Percentiles rank a stretch among this genome's conserved stretches.
Evolutionary conservation across 352 stramenopile genomes (phyloP).

Genomic region (Nothophytophthora sp.): DNA sequence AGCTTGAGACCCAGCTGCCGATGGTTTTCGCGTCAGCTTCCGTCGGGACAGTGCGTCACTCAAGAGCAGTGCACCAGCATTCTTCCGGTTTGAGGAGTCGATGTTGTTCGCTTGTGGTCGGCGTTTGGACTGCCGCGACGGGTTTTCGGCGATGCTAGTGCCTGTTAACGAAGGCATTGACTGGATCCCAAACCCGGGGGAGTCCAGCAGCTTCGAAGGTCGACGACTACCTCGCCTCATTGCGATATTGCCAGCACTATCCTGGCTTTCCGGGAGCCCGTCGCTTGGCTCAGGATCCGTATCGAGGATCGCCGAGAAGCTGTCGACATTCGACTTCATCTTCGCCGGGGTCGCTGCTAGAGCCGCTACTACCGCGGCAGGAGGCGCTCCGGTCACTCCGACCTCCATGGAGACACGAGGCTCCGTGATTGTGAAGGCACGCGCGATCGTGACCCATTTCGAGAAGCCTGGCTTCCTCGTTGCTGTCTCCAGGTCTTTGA

Average conservation of each 20-base stretch:
- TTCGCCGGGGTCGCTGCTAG: conserved; percentile 15
- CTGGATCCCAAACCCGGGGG: conserved; percentile 4
- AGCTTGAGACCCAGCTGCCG: conserved; percentile 8
- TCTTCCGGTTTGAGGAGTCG: conserved; percentile 8
- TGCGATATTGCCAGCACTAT: neutral
- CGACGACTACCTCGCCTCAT: conserved; percentile 6
- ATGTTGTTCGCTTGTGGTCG: conserved; percentile 10
- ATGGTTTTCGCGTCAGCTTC: conserved; percentile 9
- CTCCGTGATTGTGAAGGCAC: conserved; percentile 29
- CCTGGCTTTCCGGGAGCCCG: neutral
- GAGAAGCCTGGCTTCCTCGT: conserved; percentile 34
- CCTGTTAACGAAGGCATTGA: conserved; percentile 11
- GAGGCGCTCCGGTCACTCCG: conserved; percentile 18
- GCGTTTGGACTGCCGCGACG: conserved; percentile 12
- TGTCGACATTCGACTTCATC: conserved; percentile 51
- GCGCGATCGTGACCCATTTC: conserved; percentile 42
- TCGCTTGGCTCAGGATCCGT: neutral
- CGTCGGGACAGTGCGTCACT: conserved; percentile 28
- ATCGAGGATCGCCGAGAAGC: conserved; percentile 39
- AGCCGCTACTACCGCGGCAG: conserved; percentile 11
- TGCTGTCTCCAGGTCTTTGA: conserved; percentile 30
- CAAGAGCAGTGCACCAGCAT: conserved; percentile 9
- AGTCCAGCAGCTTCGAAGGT: neutral
- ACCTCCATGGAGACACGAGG: conserved; percentile 22
- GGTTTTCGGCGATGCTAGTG: conserved; percentile 18